phyloP scores from a whole-genome alignment of 768 basidiomycete species.

The Tricholomella constricta region DNA sequence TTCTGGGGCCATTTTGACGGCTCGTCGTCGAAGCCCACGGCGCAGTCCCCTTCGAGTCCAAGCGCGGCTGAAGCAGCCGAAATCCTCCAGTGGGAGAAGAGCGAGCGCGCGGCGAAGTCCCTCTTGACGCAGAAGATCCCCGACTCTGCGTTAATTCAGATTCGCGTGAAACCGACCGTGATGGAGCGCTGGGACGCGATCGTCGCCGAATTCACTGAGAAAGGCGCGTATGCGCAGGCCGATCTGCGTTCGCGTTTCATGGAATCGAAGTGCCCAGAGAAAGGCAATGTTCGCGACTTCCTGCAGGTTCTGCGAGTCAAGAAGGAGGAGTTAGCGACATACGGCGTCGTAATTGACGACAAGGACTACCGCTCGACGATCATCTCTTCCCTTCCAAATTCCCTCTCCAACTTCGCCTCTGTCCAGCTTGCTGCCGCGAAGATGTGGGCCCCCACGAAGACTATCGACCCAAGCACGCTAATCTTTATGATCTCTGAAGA shows the following conservation, averaged over 20 bases:
- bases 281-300: conserved; percentile 29
- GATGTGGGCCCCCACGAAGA: conserved; percentile 6
- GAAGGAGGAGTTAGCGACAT: too few species aligned
- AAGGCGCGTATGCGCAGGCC: conserved; percentile 32
- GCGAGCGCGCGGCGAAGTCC: conserved; percentile 36
- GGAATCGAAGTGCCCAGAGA: conserved; percentile 27
- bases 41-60: too few species aligned
- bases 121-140: too few species aligned
- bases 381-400: conserved; percentile 29
- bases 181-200: conserved; percentile 33
- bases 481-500: conserved; percentile 24
- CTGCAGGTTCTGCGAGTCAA: too few species aligned
- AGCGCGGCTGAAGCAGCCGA: conserved; percentile 5
- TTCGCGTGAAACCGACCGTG: conserved; percentile 27
- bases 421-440: not conserved
- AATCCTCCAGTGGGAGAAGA: conserved; percentile 31
- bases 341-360: conserved; percentile 30
- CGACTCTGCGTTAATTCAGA: conserved; percentile 25
- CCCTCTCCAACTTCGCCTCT: conserved; percentile 14
- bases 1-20: too few species aligned
- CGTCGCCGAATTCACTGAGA: conserved; percentile 31
- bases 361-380: conserved; percentile 35
- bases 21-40: too few species aligned
- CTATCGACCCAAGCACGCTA: conserved; percentile 20
- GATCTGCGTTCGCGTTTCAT: too few species aligned